Base-by-base conservation (phyloP, 495 filamentous ascomycete species). In the Penicillium angulare region DNA sequence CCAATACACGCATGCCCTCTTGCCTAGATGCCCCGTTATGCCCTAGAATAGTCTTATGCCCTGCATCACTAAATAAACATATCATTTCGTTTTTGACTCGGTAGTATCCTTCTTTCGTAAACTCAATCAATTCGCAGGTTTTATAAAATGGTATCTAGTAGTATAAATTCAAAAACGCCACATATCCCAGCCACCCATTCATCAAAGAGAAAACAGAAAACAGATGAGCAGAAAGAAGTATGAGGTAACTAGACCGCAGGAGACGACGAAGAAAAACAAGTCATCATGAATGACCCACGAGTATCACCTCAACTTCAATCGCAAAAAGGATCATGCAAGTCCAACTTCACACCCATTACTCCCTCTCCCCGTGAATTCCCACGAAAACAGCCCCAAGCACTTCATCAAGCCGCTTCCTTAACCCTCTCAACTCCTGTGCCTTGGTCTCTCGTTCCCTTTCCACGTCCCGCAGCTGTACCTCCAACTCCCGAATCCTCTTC, bases 361-460 rank as follows among this genome's bases (percentile, higher is more conserved):
- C 26, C 24, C 58, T 32, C 48, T 69, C 66, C 13, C 65, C 65
- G 62, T 73, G 66, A 46, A 73, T 57, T 3, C 71, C 73, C 31
- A 59, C 54, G 27, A 72, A 64, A 27, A 76, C 66, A 47, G 67
- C 67, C 22, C 64, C 67, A 12, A 76, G 55, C 18, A 91, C 79
- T 43, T 66, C 70, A 56, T 95, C 91, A 51, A 96, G 62, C 63
- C 76, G 77, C 23, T 71, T 78, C 47, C 90, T 65, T 56, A 90
- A 73, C 60, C 70, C 72, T 65, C 85, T 85, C 71, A 84, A 81
- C 69, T 93, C 89, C 62, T 72, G 74, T 18, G 88, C 80, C 32
- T 87, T 90, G 59, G 79, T 71, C 56, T 76, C 75, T 49, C 90
- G 71, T 71, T 92, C 83, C 53, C 68, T 78, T 73, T 97, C 88